Evolutionary conservation across 257 asterid genomes (phyloP), one percentile per base, ranked within the genome.

Genomic region (Solanum microdontum): DNA sequence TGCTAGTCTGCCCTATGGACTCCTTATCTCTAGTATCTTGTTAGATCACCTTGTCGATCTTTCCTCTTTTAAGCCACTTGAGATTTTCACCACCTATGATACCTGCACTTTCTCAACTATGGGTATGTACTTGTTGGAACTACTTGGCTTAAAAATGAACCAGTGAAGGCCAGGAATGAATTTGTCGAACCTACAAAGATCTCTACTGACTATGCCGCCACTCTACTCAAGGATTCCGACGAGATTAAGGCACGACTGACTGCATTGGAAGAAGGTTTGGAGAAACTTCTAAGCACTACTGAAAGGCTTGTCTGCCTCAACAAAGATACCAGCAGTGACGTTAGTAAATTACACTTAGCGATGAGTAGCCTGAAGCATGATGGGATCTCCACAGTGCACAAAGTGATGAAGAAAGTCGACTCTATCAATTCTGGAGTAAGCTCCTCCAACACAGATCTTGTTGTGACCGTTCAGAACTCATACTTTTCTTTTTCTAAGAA

Each of bases 141-240:
- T 55, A 55, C 24, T 1, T 55, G 11, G 64, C 24, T 55, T 19
- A 55, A 6, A 7, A 55, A 19, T 1, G 0, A 55, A 7, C 9
- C 4, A 7, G 2, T 55, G 8, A 55, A 19, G 2, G 64, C 11
- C 4, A 7, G 2, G 1, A 55, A 1, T 6, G 10, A 21, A 7
- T 6, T 1, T 0, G n/a, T 21, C 24, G 0, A 55, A 19, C 24
- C 11, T 2, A 55, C 24, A 7, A 1, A 4, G 2, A 55, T 7
- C n/a, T 55, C 11, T 19, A 0, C 2, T 2, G 24, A 55, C 10
- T 55, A 24, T 7, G 2, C 64, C 4, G 1, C n/a, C 0, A 7
- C 23, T 21, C 11, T 55, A 1, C 1, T 55, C 4, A 7, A 55
- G 24, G 64, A 55, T 3, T 19, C 2, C 0, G 2, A 55, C 0